phyloP scores from a whole-genome alignment of 2,329 filamentous ascomycete species.

The Penicillium sp. region DNA sequence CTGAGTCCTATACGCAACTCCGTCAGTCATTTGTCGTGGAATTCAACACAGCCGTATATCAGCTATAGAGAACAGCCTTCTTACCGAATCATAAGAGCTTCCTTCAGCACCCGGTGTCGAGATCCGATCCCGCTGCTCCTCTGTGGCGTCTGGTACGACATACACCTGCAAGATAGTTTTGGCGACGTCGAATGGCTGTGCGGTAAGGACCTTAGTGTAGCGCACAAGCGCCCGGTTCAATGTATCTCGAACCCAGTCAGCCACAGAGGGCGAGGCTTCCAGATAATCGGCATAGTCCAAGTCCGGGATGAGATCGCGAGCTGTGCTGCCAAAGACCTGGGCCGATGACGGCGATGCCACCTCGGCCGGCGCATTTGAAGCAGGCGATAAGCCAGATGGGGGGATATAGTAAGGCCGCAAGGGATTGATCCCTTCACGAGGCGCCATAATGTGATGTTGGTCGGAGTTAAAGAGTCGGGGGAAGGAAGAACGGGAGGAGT shows the following conservation, averaged over 20 bases:
- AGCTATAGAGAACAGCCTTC: background rate
- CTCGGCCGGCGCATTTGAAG: conserved; percentile 33
- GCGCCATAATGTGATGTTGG: conserved; percentile 42
- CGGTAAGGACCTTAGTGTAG: conserved; percentile 82
- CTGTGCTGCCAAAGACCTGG: conserved; percentile 58
- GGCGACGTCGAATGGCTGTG: conserved; percentile 95
- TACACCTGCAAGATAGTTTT: conserved; percentile 87
- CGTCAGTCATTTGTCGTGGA: conserved; percentile 6
- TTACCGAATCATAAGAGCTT: conserved; percentile 35
- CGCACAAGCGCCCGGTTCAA: conserved; percentile 87
- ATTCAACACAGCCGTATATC: background rate
- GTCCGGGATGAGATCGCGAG: conserved; percentile 82
- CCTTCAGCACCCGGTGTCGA: conserved; percentile 24
- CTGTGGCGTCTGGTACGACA: conserved; percentile 44
- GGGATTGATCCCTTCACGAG: conserved; percentile 56
- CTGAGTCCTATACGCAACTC: conserved; percentile 29
- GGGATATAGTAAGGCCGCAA: conserved; percentile 62
- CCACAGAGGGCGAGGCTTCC: conserved; percentile 69
- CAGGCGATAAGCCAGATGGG: conserved; percentile 58
- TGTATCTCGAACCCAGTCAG: conserved; percentile 71
- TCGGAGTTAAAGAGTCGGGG: conserved; percentile 18
- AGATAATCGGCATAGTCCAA: conserved; percentile 90
- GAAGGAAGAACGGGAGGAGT: conserved; percentile 14
- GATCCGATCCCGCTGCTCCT: conserved; percentile 30
- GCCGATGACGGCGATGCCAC: conserved; percentile 41